A percentile compares a stretch with the other conserved stretches of the same genome.
These are phyloP conservation scores for Kuraishia hungarica DNA, from an alignment of 805 yeast genomes.

Conservation along the genomic window DNA sequence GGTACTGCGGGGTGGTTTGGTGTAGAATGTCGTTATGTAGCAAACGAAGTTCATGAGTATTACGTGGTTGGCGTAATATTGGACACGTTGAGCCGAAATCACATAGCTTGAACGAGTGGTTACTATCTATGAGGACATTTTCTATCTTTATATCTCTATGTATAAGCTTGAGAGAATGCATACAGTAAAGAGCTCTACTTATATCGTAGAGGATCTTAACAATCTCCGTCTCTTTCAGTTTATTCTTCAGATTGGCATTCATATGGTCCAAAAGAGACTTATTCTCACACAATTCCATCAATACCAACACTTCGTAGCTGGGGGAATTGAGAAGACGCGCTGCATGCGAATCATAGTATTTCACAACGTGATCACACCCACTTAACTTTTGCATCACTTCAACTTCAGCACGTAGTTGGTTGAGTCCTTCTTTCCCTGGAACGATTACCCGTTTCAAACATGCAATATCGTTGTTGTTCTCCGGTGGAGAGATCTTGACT, in stretches of 20 bases:
- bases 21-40: slow-evolving; percentile 77
- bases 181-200: slow-evolving; percentile 67
- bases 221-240: slow-evolving; percentile 69
- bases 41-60: slow-evolving; percentile 63
- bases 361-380: slow-evolving; percentile 51
- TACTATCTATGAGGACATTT: slow-evolving; percentile 73
- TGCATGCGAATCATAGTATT: slow-evolving; percentile 72
- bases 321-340: slow-evolving; percentile 41
- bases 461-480: slow-evolving; percentile 38
- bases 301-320: slow-evolving; percentile 77
- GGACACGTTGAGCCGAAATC: slow-evolving; percentile 90
- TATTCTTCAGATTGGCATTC: slow-evolving; percentile 78
- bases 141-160: slow-evolving; percentile 95
- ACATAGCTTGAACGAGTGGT: slow-evolving; percentile 69
- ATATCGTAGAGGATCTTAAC: slow-evolving; percentile 79
- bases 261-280: slow-evolving; percentile 82
- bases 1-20: slow-evolving; percentile 93
- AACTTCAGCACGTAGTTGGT: slow-evolving; percentile 62
- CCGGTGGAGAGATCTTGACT: slow-evolving; percentile 44
- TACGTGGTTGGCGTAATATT: slow-evolving; percentile 65
- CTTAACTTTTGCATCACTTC: slow-evolving; percentile 66
- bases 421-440: slow-evolving; percentile 59
- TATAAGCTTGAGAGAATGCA: slow-evolving; percentile 75
- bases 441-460: slow-evolving; percentile 72
- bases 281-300: slow-evolving; percentile 92